Conservation (phyloP, 345 rosid species). For the Citrus cavaleriei region DNA sequence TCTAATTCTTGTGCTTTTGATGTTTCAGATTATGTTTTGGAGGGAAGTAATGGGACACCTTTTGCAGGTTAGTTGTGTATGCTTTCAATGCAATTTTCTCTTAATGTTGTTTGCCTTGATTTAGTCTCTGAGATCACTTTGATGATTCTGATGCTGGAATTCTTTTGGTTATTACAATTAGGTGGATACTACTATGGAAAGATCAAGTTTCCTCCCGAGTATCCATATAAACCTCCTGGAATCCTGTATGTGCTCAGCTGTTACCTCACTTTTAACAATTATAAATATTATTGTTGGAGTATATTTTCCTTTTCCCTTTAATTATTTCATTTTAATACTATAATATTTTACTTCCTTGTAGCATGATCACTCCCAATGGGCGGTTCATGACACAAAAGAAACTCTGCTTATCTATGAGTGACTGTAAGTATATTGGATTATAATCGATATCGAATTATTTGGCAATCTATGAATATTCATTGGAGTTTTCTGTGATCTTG, state of each 20-base stretch:
- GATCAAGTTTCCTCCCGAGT: conserved; percentile 96
- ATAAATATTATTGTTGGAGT: neutral
- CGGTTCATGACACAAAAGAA: conserved; percentile 96
- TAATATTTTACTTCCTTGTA: conserved; percentile 19
- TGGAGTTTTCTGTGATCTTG: conserved; percentile 3
- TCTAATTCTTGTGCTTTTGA: conserved; percentile 14
- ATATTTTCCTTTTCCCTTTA: neutral
- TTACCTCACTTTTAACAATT: conserved; percentile 7
- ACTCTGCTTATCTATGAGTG: conserved; percentile 98
- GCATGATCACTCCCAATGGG: conserved; percentile 98
- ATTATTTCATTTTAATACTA: neutral
- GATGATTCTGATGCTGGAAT: neutral
- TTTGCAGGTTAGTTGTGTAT: conserved; percentile 67
- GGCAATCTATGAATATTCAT: neutral
- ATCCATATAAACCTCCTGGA: conserved; percentile 98
- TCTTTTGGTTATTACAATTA: conserved; percentile 14
- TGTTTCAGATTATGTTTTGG: conserved; percentile 81
- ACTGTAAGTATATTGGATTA: conserved; percentile 56
- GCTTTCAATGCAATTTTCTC: conserved; percentile 7
- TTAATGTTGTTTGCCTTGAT: conserved; percentile 1
- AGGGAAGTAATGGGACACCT: conserved; percentile 96
- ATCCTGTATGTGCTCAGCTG: conserved; percentile 59
- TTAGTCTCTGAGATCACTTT: conserved; percentile 3
- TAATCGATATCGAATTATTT: conserved; percentile 1
- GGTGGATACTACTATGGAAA: conserved; percentile 95